Base-by-base conservation (phyloP, 2,329 filamentous ascomycete species). In the Didymosphaeria variabile region DNA sequence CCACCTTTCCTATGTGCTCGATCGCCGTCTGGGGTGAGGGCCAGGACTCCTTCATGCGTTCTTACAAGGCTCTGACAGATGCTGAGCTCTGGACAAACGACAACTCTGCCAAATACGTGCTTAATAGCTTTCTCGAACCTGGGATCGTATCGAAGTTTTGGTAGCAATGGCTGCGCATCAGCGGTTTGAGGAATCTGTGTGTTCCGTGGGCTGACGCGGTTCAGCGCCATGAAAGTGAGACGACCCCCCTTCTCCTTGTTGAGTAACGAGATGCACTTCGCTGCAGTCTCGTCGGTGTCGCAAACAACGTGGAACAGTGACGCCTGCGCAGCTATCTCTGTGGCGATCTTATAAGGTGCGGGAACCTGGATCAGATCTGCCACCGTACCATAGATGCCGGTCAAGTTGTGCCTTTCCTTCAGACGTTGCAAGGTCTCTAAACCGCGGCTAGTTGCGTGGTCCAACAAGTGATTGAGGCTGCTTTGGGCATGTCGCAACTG, bases 291-390 rank as follows among this genome's bases (percentile, higher is more conserved):
- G 62, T 96, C 93, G 53, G 91, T 94, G 76, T 99, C 94, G 46
- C 98, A 94, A 12, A 99, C 89, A 67, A 97, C 97, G 79, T 99
- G 93, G 80, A 99, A 99, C 9, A 99, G 84, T 75, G 93, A 97
- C 65, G 90, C 90, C 19, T 95, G 95, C 2, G 94, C 95, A 55
- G 94, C 95, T 69, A 97, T 93, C 79, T 99, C 95, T 10, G 96
- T 91, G 1, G 95, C 93, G 12, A 94, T 88, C 62, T 93, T 89
- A 79, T 97, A 98, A 56, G 88, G 87, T 56, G 97, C 93, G 60
- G 85, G 88, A 52, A 97, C 93, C 57, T 93, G 88, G 70, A 98
- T 88, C n/a, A 99, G 86, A 76, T 99, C 96, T 5, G 94, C 94
- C 40, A 99, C 80, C 0, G 94, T 97, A 53, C 96, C 95, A 75